Evolutionary conservation across 129 eudicot species (phyloP).

Genomic region (Pulicaria dysenterica): DNA sequence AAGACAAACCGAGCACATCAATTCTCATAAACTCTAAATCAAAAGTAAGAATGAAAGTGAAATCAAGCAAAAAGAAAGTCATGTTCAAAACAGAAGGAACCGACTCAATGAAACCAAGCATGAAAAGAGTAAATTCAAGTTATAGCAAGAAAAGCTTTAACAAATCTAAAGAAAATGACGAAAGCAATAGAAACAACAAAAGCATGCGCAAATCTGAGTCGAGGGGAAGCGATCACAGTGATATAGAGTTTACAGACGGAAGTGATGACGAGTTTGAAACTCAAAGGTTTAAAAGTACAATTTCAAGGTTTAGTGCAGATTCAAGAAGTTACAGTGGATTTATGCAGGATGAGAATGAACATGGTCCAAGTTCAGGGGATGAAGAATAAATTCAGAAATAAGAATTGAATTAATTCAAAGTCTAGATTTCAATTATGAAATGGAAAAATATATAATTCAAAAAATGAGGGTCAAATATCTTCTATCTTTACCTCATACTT

Average conservation of each 20-base stretch:
- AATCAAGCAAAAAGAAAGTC: conserved; percentile 38
- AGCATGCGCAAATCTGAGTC: conserved; percentile 34
- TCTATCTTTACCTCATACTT: conserved; percentile 19
- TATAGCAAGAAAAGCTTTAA: conserved; percentile 29
- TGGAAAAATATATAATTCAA: background rate
- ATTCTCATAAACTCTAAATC: conserved; percentile 23
- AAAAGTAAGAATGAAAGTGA: conserved; percentile 29
- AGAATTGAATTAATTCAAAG: background rate
- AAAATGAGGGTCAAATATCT: background rate
- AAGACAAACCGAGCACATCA: conserved; percentile 31
- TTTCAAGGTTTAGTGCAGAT: conserved; percentile 35
- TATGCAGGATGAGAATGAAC: conserved; percentile 31
- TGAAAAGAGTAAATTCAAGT: conserved; percentile 26
- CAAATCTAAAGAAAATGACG: conserved; percentile 22
- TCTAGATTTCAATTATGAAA: conserved; percentile 10
- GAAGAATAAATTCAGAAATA: conserved; percentile 13
- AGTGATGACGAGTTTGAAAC: conserved; percentile 36
- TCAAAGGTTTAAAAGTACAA: conserved; percentile 35
- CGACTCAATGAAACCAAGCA: conserved; percentile 25
- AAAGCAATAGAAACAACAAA: conserved; percentile 19
- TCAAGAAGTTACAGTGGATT: conserved; percentile 35
- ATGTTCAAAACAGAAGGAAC: conserved; percentile 32
- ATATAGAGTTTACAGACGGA: conserved; percentile 36
- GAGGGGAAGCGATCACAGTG: conserved; percentile 33
- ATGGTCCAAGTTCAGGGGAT: conserved; percentile 29